Evolutionary conservation across 306 rosid genomes (phyloP), one percentile per base, ranked within the genome.

Genomic region (Calophaca sinica): DNA sequence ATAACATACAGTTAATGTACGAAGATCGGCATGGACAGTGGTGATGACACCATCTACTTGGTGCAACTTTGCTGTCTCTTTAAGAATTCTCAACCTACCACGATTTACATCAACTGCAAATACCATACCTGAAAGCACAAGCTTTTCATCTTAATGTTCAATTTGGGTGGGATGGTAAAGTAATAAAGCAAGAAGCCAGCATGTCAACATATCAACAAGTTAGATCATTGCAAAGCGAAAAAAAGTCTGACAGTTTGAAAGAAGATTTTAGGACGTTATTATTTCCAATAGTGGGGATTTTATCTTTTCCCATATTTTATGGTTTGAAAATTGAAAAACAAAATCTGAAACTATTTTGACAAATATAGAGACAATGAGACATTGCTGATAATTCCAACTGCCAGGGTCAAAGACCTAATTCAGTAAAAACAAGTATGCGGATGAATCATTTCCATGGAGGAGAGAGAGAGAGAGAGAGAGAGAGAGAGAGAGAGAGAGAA

Each of bases 41-140:
- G 88, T 88, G 73, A 90, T 28, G 45, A 90, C 85, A 76, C 78
- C 79, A 81, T 92, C 97, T 48, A 90, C 86, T 73, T 90, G 89
- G 74, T 92, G 98, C 76, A 86, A 76, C 74, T 88, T 86, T 36
- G 96, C 96, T 8, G 98, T 73, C 86, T 92, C 98, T 81, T 87
- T 87, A 38, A 92, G 91, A 84, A 92, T 88, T 81, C 98, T 85
- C 84, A 92, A 81, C 78, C 98, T 86, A 31, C 96, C 94, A 31
- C 86, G 68, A 75, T 92, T 90, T 65, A 92, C 78, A 82, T 90
- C 98, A 72, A 90, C 26, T 26, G 96, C 96, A 67, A 70, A 83
- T 55, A 90, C 79, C 89, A 76, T 86, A 26, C 98, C 96, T 92
- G 82, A 77, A 84, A 83, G 70, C 35, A 54, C 70, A 76, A 70